phyloP scores from a whole-genome alignment of 345 rosid genomes.

The Brassica cretica region DNA sequence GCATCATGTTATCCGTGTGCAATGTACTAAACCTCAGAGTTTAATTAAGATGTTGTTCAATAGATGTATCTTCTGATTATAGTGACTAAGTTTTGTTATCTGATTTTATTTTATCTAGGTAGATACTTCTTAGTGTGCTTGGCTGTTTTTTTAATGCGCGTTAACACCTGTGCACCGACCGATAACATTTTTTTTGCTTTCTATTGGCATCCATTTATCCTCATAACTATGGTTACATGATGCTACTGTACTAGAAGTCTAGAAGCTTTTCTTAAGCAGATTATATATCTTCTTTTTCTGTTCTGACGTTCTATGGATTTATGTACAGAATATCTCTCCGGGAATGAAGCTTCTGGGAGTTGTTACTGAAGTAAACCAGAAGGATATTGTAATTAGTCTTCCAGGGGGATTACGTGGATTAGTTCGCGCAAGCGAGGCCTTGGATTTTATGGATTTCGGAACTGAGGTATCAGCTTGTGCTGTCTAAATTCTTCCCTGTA shows the following conservation, averaged over 20 bases:
- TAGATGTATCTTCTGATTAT: background rate
- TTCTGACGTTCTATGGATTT: slow-evolving; percentile 14
- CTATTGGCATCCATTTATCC: slow-evolving; percentile 6
- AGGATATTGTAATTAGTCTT: slow-evolving; percentile 84
- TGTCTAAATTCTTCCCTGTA: background rate
- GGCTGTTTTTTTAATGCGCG: background rate
- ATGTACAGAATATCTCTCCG: slow-evolving; percentile 72
- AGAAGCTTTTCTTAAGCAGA: slow-evolving; percentile 3
- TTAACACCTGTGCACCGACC: background rate
- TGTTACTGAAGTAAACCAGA: slow-evolving; percentile 85
- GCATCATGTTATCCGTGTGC: background rate
- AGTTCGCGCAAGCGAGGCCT: slow-evolving; percentile 74
- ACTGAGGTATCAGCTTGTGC: slow-evolving; percentile 50
- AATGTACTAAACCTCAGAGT: background rate
- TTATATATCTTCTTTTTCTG: slow-evolving; percentile 9
- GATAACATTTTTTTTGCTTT: background rate
- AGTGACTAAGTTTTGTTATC: background rate
- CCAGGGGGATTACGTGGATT: slow-evolving; percentile 95
- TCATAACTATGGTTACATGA: slow-evolving; percentile 12
- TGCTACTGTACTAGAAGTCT: slow-evolving; percentile 10
- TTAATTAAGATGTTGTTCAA: background rate
- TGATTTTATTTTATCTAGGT: background rate
- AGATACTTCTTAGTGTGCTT: background rate
- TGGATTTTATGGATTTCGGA: slow-evolving; percentile 64
- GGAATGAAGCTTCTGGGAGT: slow-evolving; percentile 99